Evolutionary conservation across 106 monocot genomes (phyloP).

Genomic region (Platanthera guangdongensis): DNA sequence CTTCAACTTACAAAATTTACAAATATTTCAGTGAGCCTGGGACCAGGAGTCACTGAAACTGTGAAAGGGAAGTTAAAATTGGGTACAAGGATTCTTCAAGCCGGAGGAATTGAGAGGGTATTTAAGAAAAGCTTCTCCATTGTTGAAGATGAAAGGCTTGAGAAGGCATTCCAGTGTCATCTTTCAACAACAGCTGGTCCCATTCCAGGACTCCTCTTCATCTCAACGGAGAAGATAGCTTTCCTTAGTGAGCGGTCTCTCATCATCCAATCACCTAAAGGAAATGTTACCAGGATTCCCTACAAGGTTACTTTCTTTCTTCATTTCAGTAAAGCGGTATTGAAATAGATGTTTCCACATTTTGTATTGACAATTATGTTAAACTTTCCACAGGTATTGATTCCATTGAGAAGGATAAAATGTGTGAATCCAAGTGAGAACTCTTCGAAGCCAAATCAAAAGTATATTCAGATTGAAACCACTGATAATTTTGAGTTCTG

Average conservation of each 20-base stretch:
- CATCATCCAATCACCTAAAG: conserved; percentile 18
- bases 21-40: conserved; percentile 24
- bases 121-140: conserved; percentile 21
- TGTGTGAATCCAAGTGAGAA: conserved; percentile 28
- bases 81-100: conserved; percentile 30
- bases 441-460: conserved; percentile 32
- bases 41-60: conserved; percentile 26
- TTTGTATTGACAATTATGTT: background rate
- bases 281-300: conserved; percentile 15
- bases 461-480: conserved; percentile 47
- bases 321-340: background rate
- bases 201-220: conserved; percentile 38
- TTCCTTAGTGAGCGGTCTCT: conserved; percentile 32
- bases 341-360: background rate
- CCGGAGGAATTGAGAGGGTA: conserved; percentile 26
- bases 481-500: conserved; percentile 60
- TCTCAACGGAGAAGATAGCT: conserved; percentile 38
- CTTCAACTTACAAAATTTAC: background rate
- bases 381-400: conserved; percentile 26
- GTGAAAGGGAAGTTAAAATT: conserved; percentile 37
- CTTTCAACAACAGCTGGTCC: conserved; percentile 40
- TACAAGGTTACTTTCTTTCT: conserved; percentile 20
- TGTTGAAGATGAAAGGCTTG: conserved; percentile 24
- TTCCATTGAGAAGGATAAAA: conserved; percentile 38
- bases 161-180: conserved; percentile 32